Evolutionary conservation across 1,139 yeast genomes (phyloP).

Genomic region (Hemisphaericaspora lyxosophila): DNA sequence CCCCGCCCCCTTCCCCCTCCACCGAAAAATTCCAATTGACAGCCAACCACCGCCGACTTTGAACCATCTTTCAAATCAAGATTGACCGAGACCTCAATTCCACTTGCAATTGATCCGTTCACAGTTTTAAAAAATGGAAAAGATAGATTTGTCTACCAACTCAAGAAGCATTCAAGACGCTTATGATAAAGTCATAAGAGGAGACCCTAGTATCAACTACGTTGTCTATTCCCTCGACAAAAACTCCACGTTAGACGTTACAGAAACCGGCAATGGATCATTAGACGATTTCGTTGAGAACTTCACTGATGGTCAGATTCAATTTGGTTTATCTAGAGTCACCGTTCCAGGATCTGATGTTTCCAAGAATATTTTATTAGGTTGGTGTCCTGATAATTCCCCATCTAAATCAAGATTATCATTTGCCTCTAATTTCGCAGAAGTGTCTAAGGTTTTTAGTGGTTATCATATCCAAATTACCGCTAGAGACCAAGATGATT

Average conservation of each 20-base stretch:
- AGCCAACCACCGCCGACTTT: no score
- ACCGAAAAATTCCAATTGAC: no score
- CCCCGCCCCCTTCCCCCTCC: no score
- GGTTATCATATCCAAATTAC: conserved; percentile 96
- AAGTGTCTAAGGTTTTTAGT: conserved; percentile 62
- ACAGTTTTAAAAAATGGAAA: conserved; percentile 52
- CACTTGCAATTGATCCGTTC: no score
- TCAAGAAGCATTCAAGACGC: conserved; percentile 61
- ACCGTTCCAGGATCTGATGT: conserved; percentile 89
- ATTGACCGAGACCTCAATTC: neutral
- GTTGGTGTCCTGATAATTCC: conserved; percentile 94
- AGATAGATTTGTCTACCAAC: conserved; percentile 56
- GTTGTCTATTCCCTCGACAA: conserved; percentile 64
- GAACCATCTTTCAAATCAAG: no score
- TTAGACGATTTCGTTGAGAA: conserved; percentile 77
- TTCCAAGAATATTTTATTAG: conserved; percentile 76
- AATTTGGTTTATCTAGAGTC: conserved; percentile 86
- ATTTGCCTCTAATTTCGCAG: conserved; percentile 74
- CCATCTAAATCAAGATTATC: conserved; percentile 73
- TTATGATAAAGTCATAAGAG: conserved; percentile 64
- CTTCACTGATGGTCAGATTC: conserved; percentile 85
- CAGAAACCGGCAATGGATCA: conserved; percentile 59
- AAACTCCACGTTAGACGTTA: conserved; percentile 56
- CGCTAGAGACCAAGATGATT: conserved; percentile 91
- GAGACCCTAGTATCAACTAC: conserved; percentile 56